Evolutionary conservation across 148 eudicot species (phyloP), one percentile per base, ranked within the genome.

Genomic region (Arctostaphylos glauca): DNA sequence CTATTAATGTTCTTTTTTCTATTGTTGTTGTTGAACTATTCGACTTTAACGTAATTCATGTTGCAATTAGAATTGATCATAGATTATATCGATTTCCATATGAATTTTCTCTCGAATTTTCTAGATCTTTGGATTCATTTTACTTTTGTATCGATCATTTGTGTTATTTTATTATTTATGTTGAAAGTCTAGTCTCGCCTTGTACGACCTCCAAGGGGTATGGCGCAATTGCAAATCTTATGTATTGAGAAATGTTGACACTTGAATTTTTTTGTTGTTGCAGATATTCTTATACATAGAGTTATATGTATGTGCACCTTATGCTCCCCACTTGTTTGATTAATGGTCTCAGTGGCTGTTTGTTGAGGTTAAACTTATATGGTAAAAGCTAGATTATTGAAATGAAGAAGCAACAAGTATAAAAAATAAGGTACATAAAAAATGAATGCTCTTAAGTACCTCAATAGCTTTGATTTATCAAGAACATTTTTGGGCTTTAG

Each of bases 201-300:
- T n/a, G n/a, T n/a, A n/a, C n/a, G n/a, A n/a, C n/a, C n/a, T n/a
- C n/a, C n/a, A n/a, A n/a, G n/a, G n/a, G n/a, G n/a, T n/a, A n/a
- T n/a, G n/a, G n/a, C n/a, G n/a, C n/a, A n/a, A n/a, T n/a, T n/a
- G n/a, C n/a, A n/a, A n/a, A n/a, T n/a, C n/a, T n/a, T n/a, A 18
- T 23, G 23, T 66, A 9, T 64, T 5, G 4, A 5, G 53, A 54
- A 54, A 73, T 38, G 25, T 84, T 86, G 59, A 89, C 74, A 80
- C n/a, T 79, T 79, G 74, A 13, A 5, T 75, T 59, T 60, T n/a
- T 85, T 79, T 23, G 56, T 74, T 18, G 56, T 6, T 88, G 89
- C 89, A 90, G 92, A 59, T 82, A 47, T 74, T 88, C 66, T 84
- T 90, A 21, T 90, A 88, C 79, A 59, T 85, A 12, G 92, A 90